Evolutionary conservation across 495 filamentous ascomycete species (phyloP).

Genomic region (Staphylotrichum tortipilum): DNA sequence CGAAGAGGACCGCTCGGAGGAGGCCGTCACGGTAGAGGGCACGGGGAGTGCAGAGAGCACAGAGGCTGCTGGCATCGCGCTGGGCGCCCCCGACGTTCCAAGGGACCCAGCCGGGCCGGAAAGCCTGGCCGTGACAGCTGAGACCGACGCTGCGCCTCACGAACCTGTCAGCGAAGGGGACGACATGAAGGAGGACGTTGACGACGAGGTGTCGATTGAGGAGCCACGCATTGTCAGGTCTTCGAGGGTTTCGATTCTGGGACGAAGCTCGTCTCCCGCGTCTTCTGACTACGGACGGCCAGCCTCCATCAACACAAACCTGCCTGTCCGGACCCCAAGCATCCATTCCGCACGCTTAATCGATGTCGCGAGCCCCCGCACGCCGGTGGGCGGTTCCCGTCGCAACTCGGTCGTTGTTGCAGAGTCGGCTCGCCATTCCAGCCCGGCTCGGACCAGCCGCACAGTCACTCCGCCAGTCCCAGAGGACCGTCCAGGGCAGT

Average conservation of each 20-base stretch:
- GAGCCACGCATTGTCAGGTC: slow-evolving; percentile 48
- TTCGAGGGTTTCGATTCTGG: slow-evolving; percentile 46
- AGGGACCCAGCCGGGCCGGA: neutral
- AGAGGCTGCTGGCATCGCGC: neutral
- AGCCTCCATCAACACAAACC: slow-evolving; percentile 27
- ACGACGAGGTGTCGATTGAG: slow-evolving; percentile 39
- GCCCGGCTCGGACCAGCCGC: slow-evolving; percentile 28
- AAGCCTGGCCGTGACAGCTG: neutral
- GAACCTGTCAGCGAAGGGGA: slow-evolving; percentile 10
- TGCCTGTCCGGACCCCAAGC: slow-evolving; percentile 40
- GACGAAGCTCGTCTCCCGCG: slow-evolving; percentile 33
- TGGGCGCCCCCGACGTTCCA: neutral
- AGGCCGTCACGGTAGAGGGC: no score
- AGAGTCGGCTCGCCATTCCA: slow-evolving; percentile 28
- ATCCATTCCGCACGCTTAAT: slow-evolving; percentile 46
- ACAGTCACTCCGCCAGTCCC: slow-evolving; percentile 33
- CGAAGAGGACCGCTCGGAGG: neutral
- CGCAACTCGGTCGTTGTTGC: slow-evolving; percentile 32
- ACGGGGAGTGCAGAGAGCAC: no score
- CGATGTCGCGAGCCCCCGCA: slow-evolving; percentile 43
- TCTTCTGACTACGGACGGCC: slow-evolving; percentile 33
- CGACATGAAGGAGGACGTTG: slow-evolving; percentile 26
- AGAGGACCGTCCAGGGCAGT: slow-evolving; percentile 25
- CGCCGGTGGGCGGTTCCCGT: slow-evolving; percentile 33
- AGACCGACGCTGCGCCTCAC: neutral